Evolutionary conservation across 106 monocot species (phyloP).

Genomic region (Acorus gramineus): DNA sequence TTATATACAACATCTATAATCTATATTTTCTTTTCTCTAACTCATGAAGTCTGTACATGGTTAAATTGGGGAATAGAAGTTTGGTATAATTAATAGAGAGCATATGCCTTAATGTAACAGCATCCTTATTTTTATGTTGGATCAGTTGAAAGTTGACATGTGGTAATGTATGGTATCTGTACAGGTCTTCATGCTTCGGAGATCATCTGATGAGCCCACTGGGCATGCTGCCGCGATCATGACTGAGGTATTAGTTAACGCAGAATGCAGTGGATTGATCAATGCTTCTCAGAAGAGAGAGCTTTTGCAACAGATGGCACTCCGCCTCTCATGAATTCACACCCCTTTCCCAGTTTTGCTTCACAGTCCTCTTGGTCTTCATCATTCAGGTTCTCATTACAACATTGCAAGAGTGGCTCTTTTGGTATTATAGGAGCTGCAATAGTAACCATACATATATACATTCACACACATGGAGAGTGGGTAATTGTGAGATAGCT

Average conservation of each 20-base stretch:
- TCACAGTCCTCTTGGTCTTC: neutral
- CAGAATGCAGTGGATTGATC: conserved; percentile 71
- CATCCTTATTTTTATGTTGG: too few relatives aligned
- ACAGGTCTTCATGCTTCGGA: conserved; percentile 66
- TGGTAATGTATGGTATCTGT: neutral
- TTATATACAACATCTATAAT: too few relatives aligned
- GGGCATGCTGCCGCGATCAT: conserved; percentile 85
- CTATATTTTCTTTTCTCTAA: too few relatives aligned
- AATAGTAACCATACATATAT: too few relatives aligned
- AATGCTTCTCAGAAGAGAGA: conserved; percentile 61
- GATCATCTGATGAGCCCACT: conserved; percentile 58
- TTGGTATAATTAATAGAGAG: too few relatives aligned
- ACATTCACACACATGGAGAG: too few relatives aligned
- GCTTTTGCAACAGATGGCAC: conserved; percentile 80
- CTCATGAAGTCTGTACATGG: too few relatives aligned
- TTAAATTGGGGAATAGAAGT: too few relatives aligned
- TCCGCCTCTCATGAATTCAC: conserved; percentile 37
- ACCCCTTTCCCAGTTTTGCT: neutral
- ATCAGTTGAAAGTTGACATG: too few relatives aligned
- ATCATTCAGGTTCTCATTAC: neutral
- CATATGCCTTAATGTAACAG: too few relatives aligned
- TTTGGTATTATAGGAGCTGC: too few relatives aligned
- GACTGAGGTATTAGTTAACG: conserved; percentile 76
- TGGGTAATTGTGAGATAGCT: too few relatives aligned
- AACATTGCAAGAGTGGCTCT: neutral